Evolutionary conservation across 495 filamentous ascomycete species (phyloP).

Genomic region (Penicillium goetzii): DNA sequence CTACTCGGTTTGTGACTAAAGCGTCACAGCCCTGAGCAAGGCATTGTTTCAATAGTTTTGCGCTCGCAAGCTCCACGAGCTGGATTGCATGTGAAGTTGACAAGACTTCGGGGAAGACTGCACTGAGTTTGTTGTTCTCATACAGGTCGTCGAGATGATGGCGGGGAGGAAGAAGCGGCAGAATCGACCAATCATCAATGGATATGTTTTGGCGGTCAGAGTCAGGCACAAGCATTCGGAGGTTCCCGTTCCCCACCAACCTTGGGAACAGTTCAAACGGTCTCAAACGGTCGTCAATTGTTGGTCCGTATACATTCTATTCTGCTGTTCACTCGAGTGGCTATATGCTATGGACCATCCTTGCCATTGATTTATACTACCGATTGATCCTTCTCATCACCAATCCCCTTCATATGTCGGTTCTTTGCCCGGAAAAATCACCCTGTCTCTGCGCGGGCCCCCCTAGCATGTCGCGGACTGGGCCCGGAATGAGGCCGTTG

Average conservation of each 20-base stretch:
- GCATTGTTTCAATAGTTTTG: no score
- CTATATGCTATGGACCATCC: not conserved
- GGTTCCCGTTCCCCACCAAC: not conserved
- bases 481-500: constrained; percentile 15
- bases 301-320: not conserved
- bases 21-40: no score
- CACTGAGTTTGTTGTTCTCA: no score
- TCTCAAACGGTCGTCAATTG: not conserved
- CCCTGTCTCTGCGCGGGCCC: not conserved
- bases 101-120: not conserved
- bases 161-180: not conserved
- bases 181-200: not conserved
- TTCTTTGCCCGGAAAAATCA: not conserved
- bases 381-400: not conserved
- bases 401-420: not conserved
- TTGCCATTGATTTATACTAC: not conserved
- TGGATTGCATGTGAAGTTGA: not conserved
- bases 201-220: not conserved
- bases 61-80: no score
- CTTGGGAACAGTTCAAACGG: not conserved
- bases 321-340: not conserved
- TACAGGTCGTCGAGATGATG: not conserved
- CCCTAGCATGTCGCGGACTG: constrained; percentile 14
- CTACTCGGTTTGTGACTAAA: no score
- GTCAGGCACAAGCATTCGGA: constrained; percentile 1